Conservation (phyloP, 148 eudicot species). For the Simmondsia chinensis region DNA sequence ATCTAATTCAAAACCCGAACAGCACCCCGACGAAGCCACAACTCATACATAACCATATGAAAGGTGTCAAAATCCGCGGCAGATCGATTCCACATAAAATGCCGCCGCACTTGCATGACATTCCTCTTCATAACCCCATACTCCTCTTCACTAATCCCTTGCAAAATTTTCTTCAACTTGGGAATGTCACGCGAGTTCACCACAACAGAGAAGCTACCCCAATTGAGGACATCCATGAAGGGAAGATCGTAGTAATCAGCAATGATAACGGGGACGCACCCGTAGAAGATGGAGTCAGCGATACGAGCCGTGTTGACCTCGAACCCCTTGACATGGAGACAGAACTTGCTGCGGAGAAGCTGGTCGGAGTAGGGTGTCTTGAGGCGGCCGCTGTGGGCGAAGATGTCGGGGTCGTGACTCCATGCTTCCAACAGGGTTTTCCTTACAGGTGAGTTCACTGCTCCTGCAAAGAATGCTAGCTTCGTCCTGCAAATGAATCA, state of each 20-base stretch:
- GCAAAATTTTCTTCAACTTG: conserved; percentile 50
- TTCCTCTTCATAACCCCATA: conserved; percentile 34
- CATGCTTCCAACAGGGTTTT: conserved; percentile 37
- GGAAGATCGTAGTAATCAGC: conserved; percentile 93
- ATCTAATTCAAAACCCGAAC: conserved; percentile 10
- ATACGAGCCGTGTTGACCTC: conserved; percentile 91
- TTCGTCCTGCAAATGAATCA: conserved; percentile 35
- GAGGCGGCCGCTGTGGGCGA: conserved; percentile 40
- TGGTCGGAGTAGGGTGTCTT: conserved; percentile 60
- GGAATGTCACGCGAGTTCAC: conserved; percentile 48
- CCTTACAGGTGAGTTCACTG: conserved; percentile 54
- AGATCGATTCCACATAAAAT: conserved; percentile 48
- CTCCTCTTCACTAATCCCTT: conserved; percentile 23
- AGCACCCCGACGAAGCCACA: conserved; percentile 51
- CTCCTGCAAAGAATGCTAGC: conserved; percentile 89
- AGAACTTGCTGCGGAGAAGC: conserved; percentile 64
- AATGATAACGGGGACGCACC: conserved; percentile 79
- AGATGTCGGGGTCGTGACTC: conserved; percentile 51
- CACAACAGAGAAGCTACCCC: conserved; percentile 63
- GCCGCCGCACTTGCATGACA: conserved; percentile 44
- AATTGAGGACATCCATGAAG: conserved; percentile 58
- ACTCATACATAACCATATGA: conserved; percentile 67
- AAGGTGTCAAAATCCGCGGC: conserved; percentile 52
- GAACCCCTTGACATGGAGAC: conserved; percentile 87
- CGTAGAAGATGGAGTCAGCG: conserved; percentile 77